These are phyloP conservation scores for Rugonectria rugulosa DNA, from an alignment of 2,329 filamentous ascomycete genomes.

Conservation along the genomic window DNA sequence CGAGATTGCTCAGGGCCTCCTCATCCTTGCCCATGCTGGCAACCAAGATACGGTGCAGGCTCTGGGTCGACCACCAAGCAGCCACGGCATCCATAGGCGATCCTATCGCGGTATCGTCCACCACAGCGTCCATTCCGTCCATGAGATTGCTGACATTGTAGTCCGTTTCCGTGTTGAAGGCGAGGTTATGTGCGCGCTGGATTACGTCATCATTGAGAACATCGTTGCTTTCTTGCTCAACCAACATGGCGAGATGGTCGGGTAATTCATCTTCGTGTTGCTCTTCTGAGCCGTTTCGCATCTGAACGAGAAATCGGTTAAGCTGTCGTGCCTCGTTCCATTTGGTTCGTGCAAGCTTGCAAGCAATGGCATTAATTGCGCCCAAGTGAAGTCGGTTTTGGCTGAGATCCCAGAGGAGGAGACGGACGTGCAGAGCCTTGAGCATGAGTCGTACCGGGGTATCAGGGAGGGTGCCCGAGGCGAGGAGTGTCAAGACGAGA, in stretches of 20 bases:
- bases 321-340: constrained; percentile 84
- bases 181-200: constrained; percentile 87
- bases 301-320: constrained; percentile 54
- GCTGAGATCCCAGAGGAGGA: constrained; percentile 82
- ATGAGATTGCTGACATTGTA: constrained; percentile 69
- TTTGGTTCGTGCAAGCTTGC: constrained; percentile 75
- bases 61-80: constrained; percentile 85
- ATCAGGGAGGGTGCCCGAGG: constrained; percentile 84
- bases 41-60: constrained; percentile 74
- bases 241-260: constrained; percentile 75
- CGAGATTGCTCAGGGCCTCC: constrained; percentile 25
- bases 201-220: constrained; percentile 81
- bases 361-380: constrained; percentile 73
- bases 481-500: constrained; percentile 84
- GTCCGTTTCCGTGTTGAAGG: constrained; percentile 82
- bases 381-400: constrained; percentile 70
- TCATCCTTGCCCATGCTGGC: constrained; percentile 65
- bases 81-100: constrained; percentile 90
- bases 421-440: constrained; percentile 89
- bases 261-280: constrained; percentile 70
- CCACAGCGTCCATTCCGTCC: constrained; percentile 80
- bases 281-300: constrained; percentile 50
- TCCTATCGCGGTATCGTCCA: constrained; percentile 83
- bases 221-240: constrained; percentile 82
- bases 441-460: constrained; percentile 87